These are phyloP conservation scores for Hymenoscyphus scutula DNA, from an alignment of 2,329 filamentous ascomycete genomes.

Conservation along the genomic window DNA sequence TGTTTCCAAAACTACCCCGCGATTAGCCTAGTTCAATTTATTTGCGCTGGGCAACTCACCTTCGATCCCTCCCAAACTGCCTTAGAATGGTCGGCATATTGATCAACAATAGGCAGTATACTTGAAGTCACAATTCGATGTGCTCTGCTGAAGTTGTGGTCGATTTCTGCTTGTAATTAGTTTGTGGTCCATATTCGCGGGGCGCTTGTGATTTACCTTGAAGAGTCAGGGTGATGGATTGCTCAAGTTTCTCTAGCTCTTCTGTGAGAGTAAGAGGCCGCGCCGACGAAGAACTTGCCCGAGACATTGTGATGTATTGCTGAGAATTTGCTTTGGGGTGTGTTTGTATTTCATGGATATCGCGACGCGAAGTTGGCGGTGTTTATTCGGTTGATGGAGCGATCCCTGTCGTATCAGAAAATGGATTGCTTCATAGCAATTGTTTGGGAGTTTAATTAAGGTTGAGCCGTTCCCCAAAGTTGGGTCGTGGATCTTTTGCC, in stretches of 20 bases:
- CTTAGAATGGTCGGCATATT: constrained; percentile 90
- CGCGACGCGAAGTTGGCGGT: constrained; percentile 3
- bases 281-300: constrained; percentile 40
- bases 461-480: too few relatives aligned
- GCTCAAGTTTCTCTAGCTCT: constrained; percentile 92
- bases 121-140: constrained; percentile 94
- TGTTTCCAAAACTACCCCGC: constrained; percentile 90
- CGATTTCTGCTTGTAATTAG: constrained; percentile 68
- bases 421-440: too few relatives aligned
- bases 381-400: not conserved
- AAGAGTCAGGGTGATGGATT: constrained; percentile 92
- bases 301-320: constrained; percentile 26
- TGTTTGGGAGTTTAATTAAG: too few relatives aligned
- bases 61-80: constrained; percentile 97
- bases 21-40: constrained; percentile 17
- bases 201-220: constrained; percentile 60
- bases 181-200: not conserved
- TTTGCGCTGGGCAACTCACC: constrained; percentile 45
- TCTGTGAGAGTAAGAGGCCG: constrained; percentile 78
- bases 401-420: not conserved
- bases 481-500: too few relatives aligned
- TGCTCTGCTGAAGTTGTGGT: constrained; percentile 95
- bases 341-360: not conserved
- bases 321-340: not conserved
- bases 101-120: constrained; percentile 89